Base-by-base conservation (phyloP, 768 basidiomycete species). In the Pleurotus citrinopileatus region DNA sequence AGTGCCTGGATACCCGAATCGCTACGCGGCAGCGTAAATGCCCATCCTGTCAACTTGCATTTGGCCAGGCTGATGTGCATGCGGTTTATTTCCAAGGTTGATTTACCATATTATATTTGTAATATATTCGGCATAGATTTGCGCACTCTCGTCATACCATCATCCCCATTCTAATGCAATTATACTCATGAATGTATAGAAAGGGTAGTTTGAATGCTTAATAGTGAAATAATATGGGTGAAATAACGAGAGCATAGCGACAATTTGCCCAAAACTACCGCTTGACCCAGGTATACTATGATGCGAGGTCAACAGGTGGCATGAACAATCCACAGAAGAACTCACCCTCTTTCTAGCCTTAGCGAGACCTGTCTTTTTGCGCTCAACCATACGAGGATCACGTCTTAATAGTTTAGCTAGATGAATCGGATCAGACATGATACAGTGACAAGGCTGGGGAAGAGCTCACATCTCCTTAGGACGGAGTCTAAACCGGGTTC, bases 301-400 rank as follows among this genome's bases (percentile, higher is more conserved):
- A 32, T 58, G 7, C 23, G 17, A 25, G 19, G 32, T 42, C 56
- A 29, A 32, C 17, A 43, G 34, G 8, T 13, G 34, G n/a, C 34
- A 48, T 25, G 6, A 19, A 3, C 15, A 13, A 55, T 27, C 53
- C 52, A 48, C 19, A 13, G 45, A 27, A 54, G 53, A 12, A 84
- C 91, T 40, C 70, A 94, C 93, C 74, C 80, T 80, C 73, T 95
- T 94, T 70, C 95, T 85, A 56, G 96, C 94, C 76, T 97, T 97
- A 56, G 89, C 83, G 63, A 84, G 69, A 55, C 92, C 92, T 13
- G 96, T 91, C 81, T 99, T 99, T 76, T 99, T 99, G 62, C 96
- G 81, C 73, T 99, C 96, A 26, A 97, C 95, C 91, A 96, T 91
- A 70, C 97, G 88, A 42, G 94, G 93, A 76, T 99, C 96, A 62